Evolutionary conservation across 371 early-diverging fungal genomes (phyloP), one percentile per base, ranked within the genome.

Genomic region (Mortierella sp.): DNA sequence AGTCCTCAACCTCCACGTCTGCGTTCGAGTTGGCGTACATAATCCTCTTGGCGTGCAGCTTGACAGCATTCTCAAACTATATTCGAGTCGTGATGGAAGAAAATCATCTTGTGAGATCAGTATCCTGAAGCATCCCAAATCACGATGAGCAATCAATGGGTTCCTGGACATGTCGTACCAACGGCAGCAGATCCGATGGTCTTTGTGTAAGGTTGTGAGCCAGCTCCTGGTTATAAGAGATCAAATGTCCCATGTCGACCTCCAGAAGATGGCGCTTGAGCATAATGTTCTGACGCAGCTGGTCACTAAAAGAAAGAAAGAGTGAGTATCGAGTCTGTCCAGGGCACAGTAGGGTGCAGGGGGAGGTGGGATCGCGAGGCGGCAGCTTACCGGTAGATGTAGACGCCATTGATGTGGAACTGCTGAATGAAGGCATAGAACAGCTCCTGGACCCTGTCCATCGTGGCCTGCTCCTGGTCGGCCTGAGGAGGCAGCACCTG

Each of bases 61-160:
- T 86, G 39, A 92, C 91, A 9, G 96, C 96, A 27, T 83, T 84
- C 81, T 98, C 96, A 81, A 98, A 96, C 92, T 92, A 80, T 13
- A 26, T n/a, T 30, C 24, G 13, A 26, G 27, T 10, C 31, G 13
- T 42, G 12, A 57, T 2, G 14, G 18, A 47, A 28, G 3, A 38
- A 42, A 28, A 47, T 8, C 12, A 52, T 42, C n/a, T 21, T 45
- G 31, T 16, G 47, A 19, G 28, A 14, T 19, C n/a, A 13, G 14
- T 7, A 9, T 16, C 0, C 13, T 0, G 10, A 24, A 21, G 49
- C 24, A 2, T 39, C 30, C 34, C 34, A 34, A 7, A 34, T 34
- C 10, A 34, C 34, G 10, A 10, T 10, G 7, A 10, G 34, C 34
- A 4, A 10, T 34, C 34, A 4, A 34, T 10, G 10, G 34, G 34